Conservation (phyloP, 139 green algal genomes). For the Gonium pectorale region DNA sequence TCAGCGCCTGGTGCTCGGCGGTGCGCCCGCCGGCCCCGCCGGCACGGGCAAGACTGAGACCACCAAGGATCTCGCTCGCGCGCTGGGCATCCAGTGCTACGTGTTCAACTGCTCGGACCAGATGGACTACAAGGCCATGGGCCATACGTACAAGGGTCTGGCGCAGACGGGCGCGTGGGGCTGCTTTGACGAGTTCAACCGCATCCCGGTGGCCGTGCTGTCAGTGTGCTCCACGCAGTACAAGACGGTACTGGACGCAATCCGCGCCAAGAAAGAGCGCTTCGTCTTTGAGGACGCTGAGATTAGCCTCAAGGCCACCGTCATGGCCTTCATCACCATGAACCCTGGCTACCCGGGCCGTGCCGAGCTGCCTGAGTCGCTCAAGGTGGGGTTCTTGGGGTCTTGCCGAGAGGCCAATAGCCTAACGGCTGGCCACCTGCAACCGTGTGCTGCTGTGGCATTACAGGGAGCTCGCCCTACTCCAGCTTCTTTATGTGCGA, state of each 20-base stretch:
- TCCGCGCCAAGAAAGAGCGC: conserved; percentile 71
- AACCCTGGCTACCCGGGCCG: conserved; percentile 90
- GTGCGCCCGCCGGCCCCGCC: conserved; percentile 80
- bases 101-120: conserved; percentile 90
- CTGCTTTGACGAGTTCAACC: conserved; percentile 92
- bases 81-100: conserved; percentile 88
- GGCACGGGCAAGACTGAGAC: conserved; percentile 89
- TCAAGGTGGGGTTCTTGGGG: conserved; percentile 79
- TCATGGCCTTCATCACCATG: conserved; percentile 89
- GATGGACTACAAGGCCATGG: conserved; percentile 92
- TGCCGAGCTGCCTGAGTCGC: conserved; percentile 86
- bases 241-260: conserved; percentile 88
- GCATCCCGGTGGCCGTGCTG: conserved; percentile 82
- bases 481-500: no score
- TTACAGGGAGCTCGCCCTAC: no score
- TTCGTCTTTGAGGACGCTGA: conserved; percentile 87
- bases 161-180: conserved; percentile 84
- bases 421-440: no score
- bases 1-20: conserved; percentile 73
- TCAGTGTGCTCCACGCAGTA: conserved; percentile 89
- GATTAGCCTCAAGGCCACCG: conserved; percentile 87
- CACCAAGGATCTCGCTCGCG: conserved; percentile 85
- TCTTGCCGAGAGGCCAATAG: no score
- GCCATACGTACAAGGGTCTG: conserved; percentile 89
- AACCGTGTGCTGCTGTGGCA: no score